A percentile compares a stretch with the other conserved stretches of the same genome.
These are phyloP conservation scores for Ophiostoma perfectum DNA, from an alignment of 2,329 filamentous ascomycete species.

Conservation along the genomic window DNA sequence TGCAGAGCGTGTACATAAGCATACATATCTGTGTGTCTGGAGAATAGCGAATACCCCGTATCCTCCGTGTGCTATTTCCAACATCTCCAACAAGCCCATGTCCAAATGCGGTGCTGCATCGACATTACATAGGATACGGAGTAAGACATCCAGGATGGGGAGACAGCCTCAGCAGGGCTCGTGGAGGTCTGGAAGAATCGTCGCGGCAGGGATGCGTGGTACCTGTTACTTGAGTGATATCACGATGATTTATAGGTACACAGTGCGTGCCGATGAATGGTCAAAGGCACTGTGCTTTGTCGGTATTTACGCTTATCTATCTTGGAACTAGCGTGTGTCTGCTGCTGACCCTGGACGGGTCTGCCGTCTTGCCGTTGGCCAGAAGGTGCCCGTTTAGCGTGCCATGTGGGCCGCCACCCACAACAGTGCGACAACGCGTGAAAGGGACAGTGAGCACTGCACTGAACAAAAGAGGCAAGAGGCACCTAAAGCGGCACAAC, in stretches of 20 bases:
- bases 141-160: neutral
- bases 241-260: too few species aligned
- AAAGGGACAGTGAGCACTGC: neutral
- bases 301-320: neutral
- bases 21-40: neutral
- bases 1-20: neutral
- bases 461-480: conserved; percentile 1
- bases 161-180: neutral
- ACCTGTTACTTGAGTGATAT: too few species aligned
- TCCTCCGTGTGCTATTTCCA: neutral
- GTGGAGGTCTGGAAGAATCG: conserved; percentile 6
- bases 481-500: neutral
- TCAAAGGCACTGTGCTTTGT: neutral
- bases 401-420: neutral
- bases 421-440: conserved; percentile 16
- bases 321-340: neutral
- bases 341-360: conserved; percentile 5
- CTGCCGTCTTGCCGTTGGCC: conserved; percentile 18
- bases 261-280: neutral
- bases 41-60: neutral
- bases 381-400: conserved; percentile 10
- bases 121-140: neutral
- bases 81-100: conserved; percentile 9
- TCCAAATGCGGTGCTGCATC: conserved; percentile 6
- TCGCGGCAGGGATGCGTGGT: neutral